phyloP scores from a whole-genome alignment of 1,284 basidiomycete genomes.

The Rhodofomes roseus region DNA sequence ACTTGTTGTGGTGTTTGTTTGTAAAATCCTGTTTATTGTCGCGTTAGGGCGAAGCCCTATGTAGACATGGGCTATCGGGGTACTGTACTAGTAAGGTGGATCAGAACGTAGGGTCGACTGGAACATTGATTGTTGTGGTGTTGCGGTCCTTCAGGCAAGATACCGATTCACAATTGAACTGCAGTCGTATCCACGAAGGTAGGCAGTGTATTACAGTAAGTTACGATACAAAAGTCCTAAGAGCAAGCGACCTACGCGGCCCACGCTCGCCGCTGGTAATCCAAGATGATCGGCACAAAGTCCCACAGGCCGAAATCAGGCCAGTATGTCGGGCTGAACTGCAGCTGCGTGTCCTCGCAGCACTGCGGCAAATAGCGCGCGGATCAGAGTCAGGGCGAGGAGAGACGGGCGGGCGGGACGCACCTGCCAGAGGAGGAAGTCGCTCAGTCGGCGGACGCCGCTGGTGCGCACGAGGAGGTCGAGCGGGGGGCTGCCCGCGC shows the following conservation, averaged over 20 bases:
- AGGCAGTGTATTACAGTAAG: not conserved
- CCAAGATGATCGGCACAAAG: conserved; percentile 80
- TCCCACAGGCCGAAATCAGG: conserved; percentile 91
- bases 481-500: conserved; percentile 72
- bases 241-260: not conserved
- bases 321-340: conserved; percentile 92
- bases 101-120: too few species aligned
- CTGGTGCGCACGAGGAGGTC: conserved; percentile 93
- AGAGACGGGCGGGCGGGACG: not conserved
- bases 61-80: too few species aligned
- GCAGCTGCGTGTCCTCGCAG: conserved; percentile 83
- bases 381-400: not conserved
- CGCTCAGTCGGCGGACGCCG: conserved; percentile 87
- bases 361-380: conserved; percentile 41
- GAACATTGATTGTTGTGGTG: too few species aligned
- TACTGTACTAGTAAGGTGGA: too few species aligned
- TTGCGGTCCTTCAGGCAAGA: too few species aligned
- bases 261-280: conserved; percentile 82
- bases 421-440: conserved; percentile 96
- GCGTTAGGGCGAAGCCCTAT: too few species aligned
- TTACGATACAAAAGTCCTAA: not conserved
- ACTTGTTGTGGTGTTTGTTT: too few species aligned
- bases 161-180: too few species aligned
- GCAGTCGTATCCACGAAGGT: not conserved
- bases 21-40: too few species aligned